Evolutionary conservation across 352 stramenopile genomes (phyloP), one percentile per base, ranked within the genome.

Genomic region (Phytophthora podocarpi): DNA sequence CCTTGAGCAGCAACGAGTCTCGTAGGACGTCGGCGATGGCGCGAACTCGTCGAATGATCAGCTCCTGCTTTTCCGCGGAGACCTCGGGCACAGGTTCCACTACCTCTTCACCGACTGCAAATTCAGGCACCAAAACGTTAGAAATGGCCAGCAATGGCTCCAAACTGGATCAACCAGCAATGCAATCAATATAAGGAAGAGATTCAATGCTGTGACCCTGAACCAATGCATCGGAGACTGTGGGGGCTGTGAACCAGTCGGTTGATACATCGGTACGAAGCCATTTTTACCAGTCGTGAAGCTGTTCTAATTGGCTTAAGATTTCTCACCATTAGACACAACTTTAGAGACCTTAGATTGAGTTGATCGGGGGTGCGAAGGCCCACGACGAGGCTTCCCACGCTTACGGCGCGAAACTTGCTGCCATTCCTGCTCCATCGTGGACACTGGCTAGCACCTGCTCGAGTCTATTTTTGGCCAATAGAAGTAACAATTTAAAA

Each of bases 11-110:
- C 16, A 56, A 12, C 1, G 66, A 80, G 9, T 40, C n/a, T 39
- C 51, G 41, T 21, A 91, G 46, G 1, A 69, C 67, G 18, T 62
- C 28, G 0, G 61, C 61, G 55, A 89, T 75, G 9, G 45, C 57
- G 11, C 55, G 26, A 23, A 89, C 76, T 23, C 81, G 79, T 26
- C 43, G 28, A 35, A 74, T 57, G 28, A 87, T 76, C 32, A 70
- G 65, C 32, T 20, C 45, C 37, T 81, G 67, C 61, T 80, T 85
- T 21, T 58, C 42, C 23, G 39, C 16, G 2, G 74, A 77, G 3
- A 81, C 64, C 20, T 74, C 64, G 1, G 51, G 16, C 28, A 71
- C 59, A 52, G 56, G 40, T 31, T 65, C 64, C 39, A 70, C 52
- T 7, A 40, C 47, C 32, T 72, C 67, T 62, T 75, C 62, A 32